Evolutionary conservation across 495 filamentous ascomycete species (phyloP), one percentile per base, ranked within the genome.

Genomic region (Annulohypoxylon bovei): DNA sequence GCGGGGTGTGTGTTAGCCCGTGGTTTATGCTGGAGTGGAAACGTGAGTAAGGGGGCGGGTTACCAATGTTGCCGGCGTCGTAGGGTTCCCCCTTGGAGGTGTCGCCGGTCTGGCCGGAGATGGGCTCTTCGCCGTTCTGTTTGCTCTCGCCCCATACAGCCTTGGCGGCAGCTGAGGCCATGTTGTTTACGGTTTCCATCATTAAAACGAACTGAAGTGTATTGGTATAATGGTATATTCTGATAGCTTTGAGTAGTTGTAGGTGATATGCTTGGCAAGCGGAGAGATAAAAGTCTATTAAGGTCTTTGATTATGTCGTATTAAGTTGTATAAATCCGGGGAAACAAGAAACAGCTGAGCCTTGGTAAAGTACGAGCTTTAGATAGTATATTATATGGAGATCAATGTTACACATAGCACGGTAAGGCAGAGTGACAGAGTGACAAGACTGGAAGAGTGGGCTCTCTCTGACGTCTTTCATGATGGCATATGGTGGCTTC

Each of bases 101-200:
- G 58, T 88, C 80, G 18, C 87, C 87, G 12, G 74, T 68, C 46
- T 81, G 75, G 40, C 87, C 87, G 27, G 83, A 85, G 50, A 86
- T 68, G 22, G 87, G 87, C 73, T 89, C 87, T 65, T 82, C 42
- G 47, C 78, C 73, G 47, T 62, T 60, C 9, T 46, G 67, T 9
- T 70, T 76, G 54, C 62, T 67, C 49, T 82, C 80, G 12, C 86
- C 86, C 81, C 81, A 88, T 68, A 89, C 82, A 39, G 77, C 80
- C 56, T 81, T 82, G 44, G 80, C 80, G 25, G 84, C 86, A 3
- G 81, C 73, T 18, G 49, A 68, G 1, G 82, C 79, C 40, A 84
- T 64, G 60, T 81, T 84, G 76, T 71, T 88, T 68, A 89, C 77
- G 32, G 84, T 85, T 56, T 89, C 86, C 85, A 89, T 88, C 35